These are phyloP conservation scores for Termitomyces sp. DNA, from an alignment of 768 basidiomycete genomes.

Conservation along the genomic window DNA sequence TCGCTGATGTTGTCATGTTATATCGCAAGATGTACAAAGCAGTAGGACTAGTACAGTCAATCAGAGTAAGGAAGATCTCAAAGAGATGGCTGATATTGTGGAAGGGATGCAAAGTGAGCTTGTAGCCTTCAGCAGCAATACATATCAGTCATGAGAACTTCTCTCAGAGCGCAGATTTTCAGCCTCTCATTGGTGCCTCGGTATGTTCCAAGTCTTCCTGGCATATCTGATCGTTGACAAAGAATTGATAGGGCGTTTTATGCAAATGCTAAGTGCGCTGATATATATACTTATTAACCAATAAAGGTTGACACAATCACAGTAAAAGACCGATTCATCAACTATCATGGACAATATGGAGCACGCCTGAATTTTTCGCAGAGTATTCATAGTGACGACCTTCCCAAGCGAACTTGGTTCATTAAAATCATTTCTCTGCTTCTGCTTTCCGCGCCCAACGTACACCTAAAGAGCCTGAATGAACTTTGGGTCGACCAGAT, in stretches of 20 bases:
- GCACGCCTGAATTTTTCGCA: conserved; percentile 35
- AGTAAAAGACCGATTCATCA: conserved; percentile 27
- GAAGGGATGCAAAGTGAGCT: conserved; percentile 5
- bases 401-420: conserved; percentile 34
- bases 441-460: conserved; percentile 41
- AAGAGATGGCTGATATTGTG: conserved; percentile 12
- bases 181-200: conserved; percentile 10
- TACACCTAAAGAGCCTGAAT: conserved; percentile 37
- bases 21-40: neutral
- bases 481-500: conserved; percentile 46
- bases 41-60: conserved; percentile 7
- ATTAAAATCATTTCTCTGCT: conserved; percentile 38
- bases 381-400: conserved; percentile 7
- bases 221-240: no score
- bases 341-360: conserved; percentile 40
- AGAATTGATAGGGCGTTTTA: conserved; percentile 2
- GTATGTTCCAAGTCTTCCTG: neutral
- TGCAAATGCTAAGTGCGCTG: neutral
- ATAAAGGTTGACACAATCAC: neutral
- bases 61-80: conserved; percentile 2
- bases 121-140: no score
- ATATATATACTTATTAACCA: neutral
- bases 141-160: neutral
- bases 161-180: neutral
- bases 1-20: neutral